These are phyloP conservation scores for Ophiostoma ulmi DNA, from an alignment of 2,329 filamentous ascomycete species.

Conservation along the genomic window DNA sequence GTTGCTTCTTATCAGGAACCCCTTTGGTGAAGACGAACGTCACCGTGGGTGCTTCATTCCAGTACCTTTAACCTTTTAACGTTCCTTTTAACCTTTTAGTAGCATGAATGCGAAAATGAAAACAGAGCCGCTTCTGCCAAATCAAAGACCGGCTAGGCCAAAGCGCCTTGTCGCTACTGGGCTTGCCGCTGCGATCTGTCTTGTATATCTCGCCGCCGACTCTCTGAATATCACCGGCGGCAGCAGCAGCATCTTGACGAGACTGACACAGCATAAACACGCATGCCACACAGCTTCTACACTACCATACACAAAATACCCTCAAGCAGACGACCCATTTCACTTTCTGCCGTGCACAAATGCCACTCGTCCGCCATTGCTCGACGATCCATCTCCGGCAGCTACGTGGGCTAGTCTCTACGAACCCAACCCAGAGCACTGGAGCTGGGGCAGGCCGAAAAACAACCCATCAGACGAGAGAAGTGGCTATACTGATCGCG, in stretches of 20 bases:
- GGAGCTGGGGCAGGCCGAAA: neutral
- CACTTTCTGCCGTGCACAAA: neutral
- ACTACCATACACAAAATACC: neutral
- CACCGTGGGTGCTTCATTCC: neutral
- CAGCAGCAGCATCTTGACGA: neutral
- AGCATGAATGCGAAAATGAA: neutral
- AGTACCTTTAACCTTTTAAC: too few species aligned
- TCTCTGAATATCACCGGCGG: neutral
- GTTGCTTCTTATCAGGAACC: constrained; percentile 23
- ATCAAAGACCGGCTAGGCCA: neutral
- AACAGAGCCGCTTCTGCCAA: neutral
- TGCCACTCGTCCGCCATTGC: neutral
- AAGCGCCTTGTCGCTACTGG: neutral
- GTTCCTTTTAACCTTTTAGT: too few species aligned
- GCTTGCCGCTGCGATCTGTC: neutral
- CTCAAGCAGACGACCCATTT: neutral
- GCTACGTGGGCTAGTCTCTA: neutral
- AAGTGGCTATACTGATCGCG: neutral
- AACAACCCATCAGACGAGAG: neutral
- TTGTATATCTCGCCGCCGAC: neutral
- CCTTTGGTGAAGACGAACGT: neutral
- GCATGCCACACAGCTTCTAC: neutral
- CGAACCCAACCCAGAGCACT: neutral
- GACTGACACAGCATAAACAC: neutral
- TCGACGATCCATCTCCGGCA: neutral